These are phyloP conservation scores for Canavalia gladiata DNA, from an alignment of 306 rosid genomes.

Conservation along the genomic window DNA sequence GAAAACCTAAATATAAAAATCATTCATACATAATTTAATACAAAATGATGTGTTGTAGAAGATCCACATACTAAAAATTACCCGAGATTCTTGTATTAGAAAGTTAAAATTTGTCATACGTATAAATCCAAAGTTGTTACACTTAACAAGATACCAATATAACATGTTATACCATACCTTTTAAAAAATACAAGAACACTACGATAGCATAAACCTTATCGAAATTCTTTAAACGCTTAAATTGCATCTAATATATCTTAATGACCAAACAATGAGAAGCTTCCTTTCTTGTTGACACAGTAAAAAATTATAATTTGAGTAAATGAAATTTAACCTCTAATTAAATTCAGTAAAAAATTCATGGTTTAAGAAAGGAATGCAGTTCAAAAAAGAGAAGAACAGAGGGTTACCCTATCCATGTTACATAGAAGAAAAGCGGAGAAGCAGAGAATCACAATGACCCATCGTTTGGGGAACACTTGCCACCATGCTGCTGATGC, in stretches of 20 bases:
- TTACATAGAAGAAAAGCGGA: slow-evolving; percentile 95
- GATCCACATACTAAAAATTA: neutral
- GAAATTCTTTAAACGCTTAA: too few species aligned
- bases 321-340: neutral
- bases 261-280: neutral
- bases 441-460: slow-evolving; percentile 90
- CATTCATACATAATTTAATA: neutral
- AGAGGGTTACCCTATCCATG: slow-evolving; percentile 84
- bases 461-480: slow-evolving; percentile 89
- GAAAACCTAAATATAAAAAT: neutral
- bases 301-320: neutral
- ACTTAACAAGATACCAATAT: neutral
- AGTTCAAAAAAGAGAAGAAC: neutral
- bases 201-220: too few species aligned
- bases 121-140: slow-evolving; percentile 9
- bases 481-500: slow-evolving; percentile 65
- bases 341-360: neutral
- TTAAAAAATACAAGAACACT: neutral
- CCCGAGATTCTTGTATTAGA: slow-evolving; percentile 1
- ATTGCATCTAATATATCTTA: too few species aligned
- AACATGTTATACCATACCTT: neutral
- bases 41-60: neutral
- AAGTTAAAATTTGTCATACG: neutral
- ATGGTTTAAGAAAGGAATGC: neutral
- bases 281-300: neutral